These are phyloP conservation scores for Fusarium pseudograminearum DNA, from an alignment of 2,329 filamentous ascomycete species.

Conservation along the genomic window DNA sequence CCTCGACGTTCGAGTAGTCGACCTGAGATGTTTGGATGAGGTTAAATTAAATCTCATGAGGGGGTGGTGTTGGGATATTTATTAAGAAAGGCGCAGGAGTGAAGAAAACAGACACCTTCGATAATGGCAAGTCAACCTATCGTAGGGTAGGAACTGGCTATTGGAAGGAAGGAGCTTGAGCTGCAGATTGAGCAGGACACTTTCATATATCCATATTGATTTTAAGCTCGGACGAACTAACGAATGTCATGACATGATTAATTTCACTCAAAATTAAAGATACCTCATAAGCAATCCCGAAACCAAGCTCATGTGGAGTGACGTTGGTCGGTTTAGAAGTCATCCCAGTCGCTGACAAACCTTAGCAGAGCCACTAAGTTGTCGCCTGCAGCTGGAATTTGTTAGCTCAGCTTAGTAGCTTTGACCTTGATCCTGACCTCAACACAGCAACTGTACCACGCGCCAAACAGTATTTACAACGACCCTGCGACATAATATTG, in stretches of 20 bases:
- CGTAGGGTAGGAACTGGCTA: not conserved
- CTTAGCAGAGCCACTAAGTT: conserved; percentile 11
- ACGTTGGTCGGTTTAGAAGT: conserved; percentile 10
- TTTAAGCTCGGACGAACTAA: not conserved
- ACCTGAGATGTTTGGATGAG: not conserved
- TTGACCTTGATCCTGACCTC: conserved; percentile 13
- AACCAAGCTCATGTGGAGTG: conserved; percentile 25
- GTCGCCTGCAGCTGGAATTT: conserved; percentile 37
- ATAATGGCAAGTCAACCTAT: not conserved
- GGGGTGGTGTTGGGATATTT: not conserved
- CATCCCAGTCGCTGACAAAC: conserved; percentile 39
- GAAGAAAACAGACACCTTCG: not conserved
- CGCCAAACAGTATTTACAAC: not conserved
- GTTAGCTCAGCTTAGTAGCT: conserved; percentile 13
- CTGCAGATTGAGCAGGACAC: not conserved
- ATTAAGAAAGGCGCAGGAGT: not conserved
- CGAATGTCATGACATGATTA: not conserved
- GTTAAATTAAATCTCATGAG: not conserved
- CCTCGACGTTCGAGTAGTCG: not conserved
- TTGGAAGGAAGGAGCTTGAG: not conserved
- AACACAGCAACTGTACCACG: conserved; percentile 11
- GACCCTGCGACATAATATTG: not conserved
- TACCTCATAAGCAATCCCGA: not conserved
- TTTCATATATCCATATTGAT: not conserved
- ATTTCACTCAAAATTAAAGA: not conserved